Evolutionary conservation across 495 filamentous ascomycete species (phyloP).

Genomic region (Friedmanniomyces simplex): DNA sequence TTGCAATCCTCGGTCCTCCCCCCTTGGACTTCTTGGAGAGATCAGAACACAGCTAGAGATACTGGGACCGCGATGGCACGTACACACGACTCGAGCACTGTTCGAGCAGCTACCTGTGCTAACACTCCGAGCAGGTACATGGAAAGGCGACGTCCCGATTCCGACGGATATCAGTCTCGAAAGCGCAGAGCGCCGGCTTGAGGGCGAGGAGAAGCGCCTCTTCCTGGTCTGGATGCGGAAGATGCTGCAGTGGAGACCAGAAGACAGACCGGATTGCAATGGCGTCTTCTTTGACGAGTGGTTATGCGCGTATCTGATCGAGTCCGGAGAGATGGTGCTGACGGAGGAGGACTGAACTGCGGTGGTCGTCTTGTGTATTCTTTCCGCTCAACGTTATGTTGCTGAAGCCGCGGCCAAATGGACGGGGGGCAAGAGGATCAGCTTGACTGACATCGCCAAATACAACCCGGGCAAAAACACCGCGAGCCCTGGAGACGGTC

Average conservation of each 20-base stretch:
- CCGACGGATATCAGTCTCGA: conserved; percentile 12
- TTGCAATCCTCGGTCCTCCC: conserved; percentile 28
- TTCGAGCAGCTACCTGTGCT: no score
- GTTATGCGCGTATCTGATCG: conserved; percentile 5
- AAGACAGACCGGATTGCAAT: conserved; percentile 13
- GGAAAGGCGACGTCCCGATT: conserved; percentile 18
- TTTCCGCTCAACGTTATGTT: no score
- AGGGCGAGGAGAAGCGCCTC: conserved; percentile 18
- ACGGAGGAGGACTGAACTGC: no score
- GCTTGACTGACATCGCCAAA: no score
- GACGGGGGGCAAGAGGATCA: no score
- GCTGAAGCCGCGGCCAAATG: no score
- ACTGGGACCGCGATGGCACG: conserved; percentile 1
- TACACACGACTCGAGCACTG: no score
- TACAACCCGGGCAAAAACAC: no score
- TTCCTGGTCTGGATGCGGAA: conserved; percentile 23
- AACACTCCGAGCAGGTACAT: conserved; percentile 1
- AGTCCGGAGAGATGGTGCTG: no score
- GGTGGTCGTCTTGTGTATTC: no score
- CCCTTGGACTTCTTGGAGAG: conserved; percentile 21
- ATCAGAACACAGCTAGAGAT: not conserved
- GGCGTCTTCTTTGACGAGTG: conserved; percentile 12
- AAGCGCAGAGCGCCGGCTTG: conserved; percentile 20
- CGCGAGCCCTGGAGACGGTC: no score
- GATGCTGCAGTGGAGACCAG: conserved; percentile 23